Conservation (phyloP, 495 filamentous ascomycete genomes). For the Lasiosphaeria hispida region DNA sequence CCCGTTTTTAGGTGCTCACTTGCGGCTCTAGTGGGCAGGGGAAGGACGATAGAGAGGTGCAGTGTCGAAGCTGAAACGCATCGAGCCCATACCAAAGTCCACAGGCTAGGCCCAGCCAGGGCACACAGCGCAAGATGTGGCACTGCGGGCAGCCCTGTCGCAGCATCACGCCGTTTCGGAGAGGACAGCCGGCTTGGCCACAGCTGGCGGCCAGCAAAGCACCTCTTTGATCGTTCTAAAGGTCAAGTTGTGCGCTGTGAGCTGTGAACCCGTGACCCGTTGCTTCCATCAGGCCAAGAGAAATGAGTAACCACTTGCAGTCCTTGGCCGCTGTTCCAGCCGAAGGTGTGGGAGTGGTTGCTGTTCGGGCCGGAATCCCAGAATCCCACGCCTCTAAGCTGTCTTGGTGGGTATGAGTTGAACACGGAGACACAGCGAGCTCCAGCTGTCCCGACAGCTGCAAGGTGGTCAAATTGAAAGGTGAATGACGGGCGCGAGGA, state of each 20-base stretch:
- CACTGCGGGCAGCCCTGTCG: too few species aligned
- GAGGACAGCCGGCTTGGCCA: constrained; percentile 2
- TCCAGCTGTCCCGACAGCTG: too few species aligned
- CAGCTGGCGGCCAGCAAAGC: constrained; percentile 7
- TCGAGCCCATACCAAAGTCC: neutral
- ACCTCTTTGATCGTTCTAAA: neutral
- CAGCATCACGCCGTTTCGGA: constrained; percentile 2
- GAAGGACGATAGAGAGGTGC: neutral
- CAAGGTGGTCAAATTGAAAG: neutral
- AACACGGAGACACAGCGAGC: too few species aligned
- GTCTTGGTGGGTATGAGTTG: too few species aligned
- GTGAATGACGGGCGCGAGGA: neutral
- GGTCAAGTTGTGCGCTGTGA: neutral
- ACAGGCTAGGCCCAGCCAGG: too few species aligned
- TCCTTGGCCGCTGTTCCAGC: too few species aligned
- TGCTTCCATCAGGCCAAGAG: neutral
- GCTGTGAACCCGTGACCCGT: neutral
- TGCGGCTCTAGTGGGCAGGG: neutral
- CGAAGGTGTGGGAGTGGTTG: too few species aligned
- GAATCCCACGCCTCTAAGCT: too few species aligned
- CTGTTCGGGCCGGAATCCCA: constrained; percentile 3
- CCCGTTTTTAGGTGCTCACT: too few species aligned
- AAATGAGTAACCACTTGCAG: neutral
- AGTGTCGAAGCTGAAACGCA: constrained; percentile 5
- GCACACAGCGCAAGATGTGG: too few species aligned